A percentile compares a stretch with the other conserved stretches of the same genome.
Evolutionary conservation across 306 rosid species (phyloP).

Genomic region (Chamaecrista fasciculata): DNA sequence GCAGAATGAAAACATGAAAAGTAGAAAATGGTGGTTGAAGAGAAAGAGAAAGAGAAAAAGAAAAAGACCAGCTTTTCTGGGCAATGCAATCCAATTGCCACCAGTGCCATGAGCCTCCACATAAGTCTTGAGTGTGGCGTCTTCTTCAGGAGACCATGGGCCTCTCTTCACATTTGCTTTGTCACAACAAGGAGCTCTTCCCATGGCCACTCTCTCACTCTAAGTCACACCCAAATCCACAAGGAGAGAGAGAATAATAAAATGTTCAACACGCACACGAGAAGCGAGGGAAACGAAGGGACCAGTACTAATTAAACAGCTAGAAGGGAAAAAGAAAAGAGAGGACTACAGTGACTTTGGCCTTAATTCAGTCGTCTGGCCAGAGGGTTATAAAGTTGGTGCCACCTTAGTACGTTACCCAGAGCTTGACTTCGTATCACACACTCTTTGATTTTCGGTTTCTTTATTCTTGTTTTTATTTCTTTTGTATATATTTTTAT

Average conservation of each 20-base stretch:
- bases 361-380: neutral
- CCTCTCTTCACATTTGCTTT: conserved; percentile 84
- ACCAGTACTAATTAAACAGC: neutral
- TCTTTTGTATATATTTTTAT: too few species aligned
- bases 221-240: neutral
- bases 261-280: too few species aligned
- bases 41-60: conserved; percentile 9
- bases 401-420: conserved; percentile 16
- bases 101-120: conserved; percentile 63
- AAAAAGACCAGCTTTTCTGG: conserved; percentile 73
- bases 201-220: conserved; percentile 44
- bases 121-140: conserved; percentile 65
- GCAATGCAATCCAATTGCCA: conserved; percentile 85
- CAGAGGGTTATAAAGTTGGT: conserved; percentile 42
- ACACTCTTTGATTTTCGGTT: neutral
- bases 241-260: neutral
- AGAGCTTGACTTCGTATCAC: conserved; percentile 25
- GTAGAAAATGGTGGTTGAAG: neutral
- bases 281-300: neutral
- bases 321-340: too few species aligned
- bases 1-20: conserved; percentile 12
- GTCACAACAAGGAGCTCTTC: conserved; percentile 96
- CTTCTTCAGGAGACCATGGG: conserved; percentile 96
- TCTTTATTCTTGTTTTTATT: neutral
- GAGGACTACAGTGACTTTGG: neutral